A percentile compares a stretch with the other conserved stretches of the same genome.
Conservation (phyloP, 345 rosid species). For the Camelina hispida region DNA sequence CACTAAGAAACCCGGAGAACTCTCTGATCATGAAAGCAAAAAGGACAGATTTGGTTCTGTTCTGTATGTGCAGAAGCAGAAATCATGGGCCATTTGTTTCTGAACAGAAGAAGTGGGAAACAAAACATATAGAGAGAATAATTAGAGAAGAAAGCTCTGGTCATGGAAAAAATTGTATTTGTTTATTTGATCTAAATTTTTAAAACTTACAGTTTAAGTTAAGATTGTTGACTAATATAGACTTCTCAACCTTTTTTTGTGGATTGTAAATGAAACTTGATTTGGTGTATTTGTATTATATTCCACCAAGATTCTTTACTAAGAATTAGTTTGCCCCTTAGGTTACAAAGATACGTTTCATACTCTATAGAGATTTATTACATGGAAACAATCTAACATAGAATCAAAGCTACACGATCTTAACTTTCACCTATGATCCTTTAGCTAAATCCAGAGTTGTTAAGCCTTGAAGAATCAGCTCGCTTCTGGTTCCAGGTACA, state of each 20-base stretch:
- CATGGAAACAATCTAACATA: background rate
- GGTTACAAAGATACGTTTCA: background rate
- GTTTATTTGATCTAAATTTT: constrained; percentile 7
- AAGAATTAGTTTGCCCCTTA: background rate
- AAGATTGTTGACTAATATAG: constrained; percentile 16
- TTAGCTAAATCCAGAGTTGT: constrained; percentile 27
- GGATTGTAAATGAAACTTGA: constrained; percentile 40
- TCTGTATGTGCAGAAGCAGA: constrained; percentile 24
- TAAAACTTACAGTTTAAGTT: background rate
- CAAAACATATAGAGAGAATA: constrained; percentile 23
- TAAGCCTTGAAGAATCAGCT: constrained; percentile 36
- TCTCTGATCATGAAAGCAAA: constrained; percentile 22
- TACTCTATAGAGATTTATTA: background rate
- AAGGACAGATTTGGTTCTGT: constrained; percentile 23
- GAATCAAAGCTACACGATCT: background rate
- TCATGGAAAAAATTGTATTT: constrained; percentile 16
- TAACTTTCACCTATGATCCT: constrained; percentile 1
- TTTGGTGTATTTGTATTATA: constrained; percentile 34
- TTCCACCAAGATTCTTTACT: constrained; percentile 17
- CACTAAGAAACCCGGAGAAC: constrained; percentile 19
- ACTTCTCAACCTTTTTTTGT: background rate
- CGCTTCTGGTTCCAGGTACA: constrained; percentile 34
- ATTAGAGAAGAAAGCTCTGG: constrained; percentile 36
- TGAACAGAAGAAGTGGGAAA: background rate
- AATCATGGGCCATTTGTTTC: constrained; percentile 31